Conservation (phyloP, 2,329 filamentous ascomycete genomes). For the Fusarium sp. region DNA sequence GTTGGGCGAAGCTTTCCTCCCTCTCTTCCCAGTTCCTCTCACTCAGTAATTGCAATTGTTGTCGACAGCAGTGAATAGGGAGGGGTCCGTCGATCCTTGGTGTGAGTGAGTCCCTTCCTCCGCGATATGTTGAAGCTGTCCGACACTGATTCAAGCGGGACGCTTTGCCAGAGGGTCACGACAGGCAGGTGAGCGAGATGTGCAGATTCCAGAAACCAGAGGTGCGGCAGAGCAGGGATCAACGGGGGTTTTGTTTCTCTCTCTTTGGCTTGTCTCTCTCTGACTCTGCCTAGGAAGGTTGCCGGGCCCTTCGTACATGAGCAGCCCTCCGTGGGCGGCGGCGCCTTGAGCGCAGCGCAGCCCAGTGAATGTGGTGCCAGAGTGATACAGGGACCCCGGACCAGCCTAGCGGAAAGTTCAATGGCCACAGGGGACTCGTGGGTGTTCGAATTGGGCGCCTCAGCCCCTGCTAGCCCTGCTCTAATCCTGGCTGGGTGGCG, state of each 20-base stretch:
- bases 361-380: background rate
- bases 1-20: background rate
- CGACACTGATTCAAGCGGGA: conserved; percentile 9
- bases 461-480: conserved; percentile 16
- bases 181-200: conserved; percentile 2
- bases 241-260: conserved; percentile 33
- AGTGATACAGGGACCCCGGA: conserved; percentile 18
- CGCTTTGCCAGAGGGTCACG: background rate
- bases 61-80: background rate
- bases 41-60: background rate
- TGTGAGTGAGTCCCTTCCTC: conserved; percentile 10
- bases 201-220: background rate
- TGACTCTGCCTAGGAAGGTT: conserved; percentile 8
- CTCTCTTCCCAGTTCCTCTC: background rate
- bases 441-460: conserved; percentile 14
- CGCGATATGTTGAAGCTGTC: conserved; percentile 20
- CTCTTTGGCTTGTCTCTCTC: conserved; percentile 11
- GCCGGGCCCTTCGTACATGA: conserved; percentile 7
- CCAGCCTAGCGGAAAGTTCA: conserved; percentile 21
- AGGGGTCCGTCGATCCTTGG: background rate
- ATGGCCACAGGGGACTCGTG: conserved; percentile 19
- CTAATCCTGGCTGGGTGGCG: conserved; percentile 17
- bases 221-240: conserved; percentile 13
- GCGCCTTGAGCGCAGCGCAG: background rate
- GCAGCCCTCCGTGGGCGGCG: conserved; percentile 4